Base-by-base conservation (phyloP, 2,329 filamentous ascomycete genomes). In the Fusarium chlamydosporum region DNA sequence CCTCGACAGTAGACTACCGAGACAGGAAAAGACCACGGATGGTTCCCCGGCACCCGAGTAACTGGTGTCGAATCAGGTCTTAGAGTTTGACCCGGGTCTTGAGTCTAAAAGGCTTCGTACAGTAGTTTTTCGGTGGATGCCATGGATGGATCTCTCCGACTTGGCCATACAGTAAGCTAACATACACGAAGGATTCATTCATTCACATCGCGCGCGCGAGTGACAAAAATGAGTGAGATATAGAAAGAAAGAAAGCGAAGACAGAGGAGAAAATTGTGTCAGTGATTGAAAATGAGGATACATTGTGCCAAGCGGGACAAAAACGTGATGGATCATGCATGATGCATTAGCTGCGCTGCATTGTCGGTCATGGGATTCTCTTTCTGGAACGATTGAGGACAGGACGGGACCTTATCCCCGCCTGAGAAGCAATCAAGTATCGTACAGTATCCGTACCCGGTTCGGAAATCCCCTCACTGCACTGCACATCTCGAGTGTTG, bases 31-130 rank as follows among this genome's bases (percentile, higher is more conserved):
- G 63, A 40, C 62, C 16, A 47, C 67, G 67, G 57, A 70, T 45
- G 58, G 53, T 68, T 70, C 67, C 67, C 66, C 61, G 65, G 67
- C 38, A 57, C 67, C 67, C 67, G 52, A 61, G 53, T 47, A 51
- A 52, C 50, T 62, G 67, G 65, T 68, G 65, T 51, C 64, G 50
- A 55, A 62, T 66, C 57, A 70, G 50, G 58, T 54, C 52, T 68
- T 56, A 40, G 47, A 52, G 42, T 38, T 50, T 42, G 34, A 15
- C 34, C 29, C 38, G 23, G 48, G 15, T 37, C 20, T 51, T 29
- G 47, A 51, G 34, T 29, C 47, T 51, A 51, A 51, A 40, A 51
- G 35, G 29, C 23, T 51, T 38, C 23, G 35, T 18, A 45, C n/a
- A 29, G 26, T 50, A 11, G 23, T 29, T 43, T 41, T 15, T 38